Evolutionary conservation across 176 grass and related monocot genomes (phyloP).

Genomic region (Aegilops sharonensis): DNA sequence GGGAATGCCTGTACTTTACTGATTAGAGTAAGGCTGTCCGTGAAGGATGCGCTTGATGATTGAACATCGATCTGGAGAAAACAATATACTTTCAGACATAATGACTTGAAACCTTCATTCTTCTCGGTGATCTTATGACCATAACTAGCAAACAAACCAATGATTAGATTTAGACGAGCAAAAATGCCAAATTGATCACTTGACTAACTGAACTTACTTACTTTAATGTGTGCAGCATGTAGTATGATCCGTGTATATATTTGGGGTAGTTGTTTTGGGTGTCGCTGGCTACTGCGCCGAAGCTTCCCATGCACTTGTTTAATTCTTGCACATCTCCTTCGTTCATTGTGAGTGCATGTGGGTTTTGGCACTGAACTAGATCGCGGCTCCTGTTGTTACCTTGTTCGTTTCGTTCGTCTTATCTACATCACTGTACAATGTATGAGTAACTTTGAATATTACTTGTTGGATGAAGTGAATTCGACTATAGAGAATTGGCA

Average conservation of each 20-base stretch:
- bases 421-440: too few relatives aligned
- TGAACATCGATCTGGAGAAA: background rate
- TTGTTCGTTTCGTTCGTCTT: too few relatives aligned
- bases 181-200: background rate
- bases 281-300: background rate
- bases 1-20: background rate
- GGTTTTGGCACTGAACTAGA: too few relatives aligned
- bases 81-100: background rate
- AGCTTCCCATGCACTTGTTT: constrained; percentile 1
- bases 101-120: constrained; percentile 13
- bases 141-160: background rate
- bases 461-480: too few relatives aligned
- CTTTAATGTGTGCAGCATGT: background rate
- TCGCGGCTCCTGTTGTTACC: too few relatives aligned
- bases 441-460: too few relatives aligned
- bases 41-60: background rate
- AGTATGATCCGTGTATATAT: background rate
- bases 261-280: background rate
- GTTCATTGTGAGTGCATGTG: background rate
- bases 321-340: background rate
- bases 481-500: too few relatives aligned
- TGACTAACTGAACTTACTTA: background rate
- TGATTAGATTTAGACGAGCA: constrained; percentile 3
- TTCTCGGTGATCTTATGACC: background rate
- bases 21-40: background rate